Evolutionary conservation across 2,329 filamentous ascomycete genomes (phyloP).

Genomic region (Exophiala sp.): DNA sequence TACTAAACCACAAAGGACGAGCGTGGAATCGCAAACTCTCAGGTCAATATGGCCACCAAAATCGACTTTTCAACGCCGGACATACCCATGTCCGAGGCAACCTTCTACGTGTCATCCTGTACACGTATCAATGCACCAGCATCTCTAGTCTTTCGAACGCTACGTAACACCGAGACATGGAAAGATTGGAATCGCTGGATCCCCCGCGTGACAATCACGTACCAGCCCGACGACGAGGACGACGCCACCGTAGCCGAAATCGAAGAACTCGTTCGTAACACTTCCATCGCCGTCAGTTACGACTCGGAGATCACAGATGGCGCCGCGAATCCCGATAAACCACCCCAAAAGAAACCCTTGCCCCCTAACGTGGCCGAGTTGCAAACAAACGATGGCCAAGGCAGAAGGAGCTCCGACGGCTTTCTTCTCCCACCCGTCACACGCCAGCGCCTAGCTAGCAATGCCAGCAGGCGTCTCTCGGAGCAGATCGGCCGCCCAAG

Average conservation of each 20-base stretch:
- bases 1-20: background rate
- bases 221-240: conserved; percentile 33
- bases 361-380: background rate
- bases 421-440: conserved; percentile 15
- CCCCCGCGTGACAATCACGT: conserved; percentile 43
- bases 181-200: conserved; percentile 48
- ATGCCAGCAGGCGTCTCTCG: conserved; percentile 16
- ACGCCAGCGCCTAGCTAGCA: conserved; percentile 21
- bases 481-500: background rate
- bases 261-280: conserved; percentile 28
- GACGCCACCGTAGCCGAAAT: conserved; percentile 23
- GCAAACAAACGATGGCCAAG: background rate
- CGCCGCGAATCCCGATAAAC: conserved; percentile 1
- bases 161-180: conserved; percentile 46
- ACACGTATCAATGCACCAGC: conserved; percentile 41
- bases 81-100: conserved; percentile 33
- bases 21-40: too few species aligned
- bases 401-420: conserved; percentile 4
- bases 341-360: conserved; percentile 4
- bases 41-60: conserved; percentile 8
- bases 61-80: conserved; percentile 31
- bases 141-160: conserved; percentile 41
- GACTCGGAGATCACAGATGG: conserved; percentile 27
- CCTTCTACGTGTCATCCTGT: conserved; percentile 34
- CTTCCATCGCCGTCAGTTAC: conserved; percentile 26